Evolutionary conservation across 176 grass and related monocot genomes (phyloP).

Genomic region (Carex cristatella): DNA sequence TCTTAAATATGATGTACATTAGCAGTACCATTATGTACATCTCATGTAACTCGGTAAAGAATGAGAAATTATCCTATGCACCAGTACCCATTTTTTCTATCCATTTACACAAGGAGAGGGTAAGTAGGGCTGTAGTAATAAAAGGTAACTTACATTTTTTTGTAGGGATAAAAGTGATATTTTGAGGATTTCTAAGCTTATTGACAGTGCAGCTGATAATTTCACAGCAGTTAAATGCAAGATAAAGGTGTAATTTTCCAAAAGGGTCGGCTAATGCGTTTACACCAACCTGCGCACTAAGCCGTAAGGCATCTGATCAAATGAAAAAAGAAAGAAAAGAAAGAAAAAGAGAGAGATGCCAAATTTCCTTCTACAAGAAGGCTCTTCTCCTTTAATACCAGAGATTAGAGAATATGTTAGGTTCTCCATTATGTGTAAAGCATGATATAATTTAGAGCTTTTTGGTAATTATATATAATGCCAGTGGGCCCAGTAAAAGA

Average conservation of each 20-base stretch:
- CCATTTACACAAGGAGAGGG: background rate
- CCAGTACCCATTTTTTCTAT: background rate
- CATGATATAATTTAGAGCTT: constrained; percentile 44
- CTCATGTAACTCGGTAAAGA: background rate
- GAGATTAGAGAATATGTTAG: constrained; percentile 30
- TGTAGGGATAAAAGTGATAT: background rate
- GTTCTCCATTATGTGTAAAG: constrained; percentile 59
- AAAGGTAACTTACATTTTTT: background rate
- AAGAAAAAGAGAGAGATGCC: constrained; percentile 48
- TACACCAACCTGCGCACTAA: constrained; percentile 58
- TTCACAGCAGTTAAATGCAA: background rate
- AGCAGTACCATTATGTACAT: background rate
- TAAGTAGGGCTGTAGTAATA: background rate
- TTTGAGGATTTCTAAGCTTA: background rate
- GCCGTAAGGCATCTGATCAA: constrained; percentile 72
- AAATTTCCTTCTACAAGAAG: constrained; percentile 63
- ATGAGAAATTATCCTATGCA: background rate
- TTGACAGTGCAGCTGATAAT: constrained; percentile 17
- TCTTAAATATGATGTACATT: background rate
- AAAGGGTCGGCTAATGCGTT: constrained; percentile 48
- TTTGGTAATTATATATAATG: constrained; percentile 3
- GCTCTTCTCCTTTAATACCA: constrained; percentile 37
- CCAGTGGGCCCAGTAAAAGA: background rate
- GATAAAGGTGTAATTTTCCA: constrained; percentile 14
- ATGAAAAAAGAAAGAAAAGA: constrained; percentile 46